Conservation (phyloP, 345 rosid species). For the Gynandropsis gynandra region DNA sequence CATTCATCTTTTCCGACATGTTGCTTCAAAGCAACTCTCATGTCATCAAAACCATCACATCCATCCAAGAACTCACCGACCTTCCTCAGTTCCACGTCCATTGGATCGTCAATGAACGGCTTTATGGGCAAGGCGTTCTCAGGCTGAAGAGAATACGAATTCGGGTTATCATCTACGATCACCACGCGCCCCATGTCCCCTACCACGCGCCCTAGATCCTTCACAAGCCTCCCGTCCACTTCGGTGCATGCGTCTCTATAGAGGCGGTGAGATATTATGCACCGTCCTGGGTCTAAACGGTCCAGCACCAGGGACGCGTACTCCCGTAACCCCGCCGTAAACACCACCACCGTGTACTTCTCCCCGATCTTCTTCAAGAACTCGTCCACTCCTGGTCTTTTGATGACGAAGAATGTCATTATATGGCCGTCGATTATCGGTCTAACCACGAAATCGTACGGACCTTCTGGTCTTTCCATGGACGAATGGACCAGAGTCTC, state of each 20-base stretch:
- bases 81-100: conserved; percentile 48
- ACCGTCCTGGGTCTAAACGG: conserved; percentile 38
- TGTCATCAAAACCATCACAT: conserved; percentile 48
- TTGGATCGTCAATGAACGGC: conserved; percentile 51
- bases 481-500: conserved; percentile 84
- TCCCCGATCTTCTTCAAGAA: conserved; percentile 49
- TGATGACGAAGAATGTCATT: conserved; percentile 61
- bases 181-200: conserved; percentile 55
- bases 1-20: conserved; percentile 22
- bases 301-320: conserved; percentile 78
- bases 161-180: conserved; percentile 83
- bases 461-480: conserved; percentile 53
- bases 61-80: conserved; percentile 46
- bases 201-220: conserved; percentile 63
- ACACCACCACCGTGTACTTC: conserved; percentile 65
- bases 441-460: conserved; percentile 56
- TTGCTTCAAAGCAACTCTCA: conserved; percentile 65
- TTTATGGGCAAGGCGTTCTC: conserved; percentile 70
- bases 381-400: conserved; percentile 79
- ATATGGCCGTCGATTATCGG: conserved; percentile 58
- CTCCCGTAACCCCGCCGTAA: conserved; percentile 80
- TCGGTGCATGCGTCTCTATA: conserved; percentile 65
- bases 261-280: conserved; percentile 57
- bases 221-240: conserved; percentile 61
- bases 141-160: conserved; percentile 62